Evolutionary conservation across 495 filamentous ascomycete species (phyloP).

Genomic region (Terfezia claveryi): DNA sequence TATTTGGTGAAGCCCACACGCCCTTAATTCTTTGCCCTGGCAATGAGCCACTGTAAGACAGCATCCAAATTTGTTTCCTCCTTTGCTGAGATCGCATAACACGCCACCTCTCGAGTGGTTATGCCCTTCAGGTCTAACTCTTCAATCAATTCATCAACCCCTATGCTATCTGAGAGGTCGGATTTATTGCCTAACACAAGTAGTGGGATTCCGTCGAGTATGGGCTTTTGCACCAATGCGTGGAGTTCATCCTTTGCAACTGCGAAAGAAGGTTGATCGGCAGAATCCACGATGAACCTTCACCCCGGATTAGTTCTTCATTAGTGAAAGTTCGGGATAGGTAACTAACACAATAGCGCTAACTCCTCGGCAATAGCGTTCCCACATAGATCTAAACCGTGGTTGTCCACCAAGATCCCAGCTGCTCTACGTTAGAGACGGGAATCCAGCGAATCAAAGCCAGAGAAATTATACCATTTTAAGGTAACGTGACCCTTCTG

Average conservation of each 20-base stretch:
- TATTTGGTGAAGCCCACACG: background rate
- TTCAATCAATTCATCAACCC: constrained; percentile 88
- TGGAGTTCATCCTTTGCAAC: constrained; percentile 83
- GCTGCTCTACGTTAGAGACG: constrained; percentile 22
- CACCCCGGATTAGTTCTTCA: constrained; percentile 5
- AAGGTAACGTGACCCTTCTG: constrained; percentile 96
- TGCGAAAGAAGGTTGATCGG: constrained; percentile 59
- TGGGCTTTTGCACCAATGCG: constrained; percentile 61
- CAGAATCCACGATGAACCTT: constrained; percentile 86
- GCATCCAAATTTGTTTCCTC: constrained; percentile 97
- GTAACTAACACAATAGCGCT: constrained; percentile 74
- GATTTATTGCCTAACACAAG: constrained; percentile 97
- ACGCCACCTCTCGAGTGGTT: constrained; percentile 84
- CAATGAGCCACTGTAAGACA: constrained; percentile 90
- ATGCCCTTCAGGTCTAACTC: constrained; percentile 74
- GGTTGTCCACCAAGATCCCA: constrained; percentile 98
- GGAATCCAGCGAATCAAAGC: background rate
- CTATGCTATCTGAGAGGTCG: constrained; percentile 65
- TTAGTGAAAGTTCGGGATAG: too few species aligned
- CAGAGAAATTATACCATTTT: constrained; percentile 46
- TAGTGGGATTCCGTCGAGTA: constrained; percentile 72
- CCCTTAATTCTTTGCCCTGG: constrained; percentile 43
- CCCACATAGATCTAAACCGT: constrained; percentile 96
- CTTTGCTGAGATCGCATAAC: constrained; percentile 95
- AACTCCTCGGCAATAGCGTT: constrained; percentile 89